These are phyloP conservation scores for Venturia carpophila DNA, from an alignment of 2,329 filamentous ascomycete species.

Conservation along the genomic window DNA sequence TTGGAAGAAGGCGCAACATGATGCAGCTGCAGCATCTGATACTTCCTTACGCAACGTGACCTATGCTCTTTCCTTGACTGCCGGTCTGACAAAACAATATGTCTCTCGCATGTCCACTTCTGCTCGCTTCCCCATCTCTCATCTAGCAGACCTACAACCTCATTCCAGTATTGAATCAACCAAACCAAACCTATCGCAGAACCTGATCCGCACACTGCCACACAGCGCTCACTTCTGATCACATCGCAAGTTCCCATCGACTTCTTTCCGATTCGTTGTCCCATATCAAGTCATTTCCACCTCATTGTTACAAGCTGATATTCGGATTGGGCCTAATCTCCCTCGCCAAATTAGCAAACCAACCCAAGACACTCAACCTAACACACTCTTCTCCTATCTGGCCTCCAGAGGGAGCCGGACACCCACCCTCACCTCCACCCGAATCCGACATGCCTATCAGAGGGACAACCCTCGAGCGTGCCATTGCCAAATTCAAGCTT, in stretches of 20 bases:
- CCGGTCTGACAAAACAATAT: no score
- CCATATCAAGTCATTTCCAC: background rate
- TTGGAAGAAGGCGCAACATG: no score
- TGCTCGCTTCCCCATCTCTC: no score
- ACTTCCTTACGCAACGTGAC: no score
- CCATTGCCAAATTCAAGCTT: background rate
- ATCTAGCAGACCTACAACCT: no score
- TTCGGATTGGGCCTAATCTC: background rate
- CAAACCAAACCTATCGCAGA: no score
- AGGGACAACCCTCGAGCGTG: background rate
- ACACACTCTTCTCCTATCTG: background rate
- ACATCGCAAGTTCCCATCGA: background rate
- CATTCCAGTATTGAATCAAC: no score
- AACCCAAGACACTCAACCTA: background rate
- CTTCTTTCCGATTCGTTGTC: background rate
- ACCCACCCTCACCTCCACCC: background rate
- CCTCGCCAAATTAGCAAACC: background rate
- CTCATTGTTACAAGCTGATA: background rate
- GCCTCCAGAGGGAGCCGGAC: background rate
- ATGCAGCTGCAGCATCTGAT: no score
- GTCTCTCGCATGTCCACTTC: no score
- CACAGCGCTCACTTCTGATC: background rate
- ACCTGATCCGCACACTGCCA: no score
- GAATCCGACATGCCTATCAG: background rate
- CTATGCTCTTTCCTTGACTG: no score